phyloP scores from a whole-genome alignment of 768 basidiomycete species.

The Lactarius akahatsu region DNA sequence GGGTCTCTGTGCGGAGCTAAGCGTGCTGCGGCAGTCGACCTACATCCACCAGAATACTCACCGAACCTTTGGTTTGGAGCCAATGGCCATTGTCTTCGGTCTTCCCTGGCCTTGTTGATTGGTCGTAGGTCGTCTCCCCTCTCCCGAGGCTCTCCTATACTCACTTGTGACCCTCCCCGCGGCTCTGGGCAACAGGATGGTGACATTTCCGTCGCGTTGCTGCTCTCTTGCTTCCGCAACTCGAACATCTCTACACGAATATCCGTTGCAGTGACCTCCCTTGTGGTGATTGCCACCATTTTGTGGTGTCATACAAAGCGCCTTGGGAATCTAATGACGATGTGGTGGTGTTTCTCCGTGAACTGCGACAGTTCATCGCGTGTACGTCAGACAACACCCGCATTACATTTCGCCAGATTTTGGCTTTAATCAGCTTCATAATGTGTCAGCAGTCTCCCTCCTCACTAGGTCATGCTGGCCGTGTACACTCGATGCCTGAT shows the following conservation, averaged over 20 bases:
- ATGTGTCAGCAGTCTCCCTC: not conserved
- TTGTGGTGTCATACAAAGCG: not conserved
- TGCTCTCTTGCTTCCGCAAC: slow-evolving; percentile 7
- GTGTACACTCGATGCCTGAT: not conserved
- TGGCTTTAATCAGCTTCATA: not conserved
- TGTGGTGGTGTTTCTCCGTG: not conserved
- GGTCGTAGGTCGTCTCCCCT: slow-evolving; percentile 46
- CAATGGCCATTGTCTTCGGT: slow-evolving; percentile 50
- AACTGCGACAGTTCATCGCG: not conserved
- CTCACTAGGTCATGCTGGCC: not conserved
- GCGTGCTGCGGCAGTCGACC: slow-evolving; percentile 20
- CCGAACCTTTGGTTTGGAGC: not conserved
- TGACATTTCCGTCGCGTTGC: slow-evolving; percentile 7
- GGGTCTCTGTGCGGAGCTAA: not conserved
- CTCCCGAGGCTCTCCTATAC: too few relatives aligned
- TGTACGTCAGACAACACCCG: not conserved
- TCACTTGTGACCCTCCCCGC: too few relatives aligned
- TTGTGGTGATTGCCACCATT: not conserved
- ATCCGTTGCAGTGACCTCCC: not conserved
- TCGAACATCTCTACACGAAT: slow-evolving; percentile 7
- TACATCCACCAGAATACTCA: slow-evolving; percentile 28
- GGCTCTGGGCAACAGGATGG: slow-evolving; percentile 10
- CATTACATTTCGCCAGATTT: too few relatives aligned
- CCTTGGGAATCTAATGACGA: not conserved
- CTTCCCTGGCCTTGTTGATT: slow-evolving; percentile 58